Percentiles rank a stretch among this genome's conserved stretches.
Conservation (phyloP, 345 rosid genomes). For the Syzygium grande region DNA sequence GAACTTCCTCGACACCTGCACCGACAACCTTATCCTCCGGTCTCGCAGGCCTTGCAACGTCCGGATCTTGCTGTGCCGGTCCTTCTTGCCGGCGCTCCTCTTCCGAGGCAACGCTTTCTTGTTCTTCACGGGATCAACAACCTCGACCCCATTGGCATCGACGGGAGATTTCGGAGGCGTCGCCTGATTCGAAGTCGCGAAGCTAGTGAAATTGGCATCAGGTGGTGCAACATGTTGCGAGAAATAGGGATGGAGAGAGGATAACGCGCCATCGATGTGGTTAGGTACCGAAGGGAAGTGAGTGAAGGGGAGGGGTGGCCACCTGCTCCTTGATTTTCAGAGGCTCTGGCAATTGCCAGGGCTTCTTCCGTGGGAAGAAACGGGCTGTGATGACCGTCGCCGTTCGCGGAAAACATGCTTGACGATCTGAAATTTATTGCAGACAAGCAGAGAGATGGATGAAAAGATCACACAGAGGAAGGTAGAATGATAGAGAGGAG, state of each 20-base stretch:
- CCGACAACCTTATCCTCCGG: slow-evolving; percentile 66
- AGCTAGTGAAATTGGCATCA: neutral
- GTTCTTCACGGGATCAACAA: neutral
- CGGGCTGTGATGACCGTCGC: neutral
- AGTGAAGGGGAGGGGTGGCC: slow-evolving; percentile 8
- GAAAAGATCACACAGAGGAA: neutral
- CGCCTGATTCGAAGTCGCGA: neutral
- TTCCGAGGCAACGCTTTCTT: slow-evolving; percentile 7
- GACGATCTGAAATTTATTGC: neutral
- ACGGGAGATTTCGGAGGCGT: neutral
- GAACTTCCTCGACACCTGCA: slow-evolving; percentile 59
- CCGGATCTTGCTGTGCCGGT: slow-evolving; percentile 76
- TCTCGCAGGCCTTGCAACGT: slow-evolving; percentile 72
- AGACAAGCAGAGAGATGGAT: neutral
- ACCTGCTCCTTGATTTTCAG: neutral
- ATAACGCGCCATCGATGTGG: neutral
- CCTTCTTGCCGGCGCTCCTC: slow-evolving; percentile 40
- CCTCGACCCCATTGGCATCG: neutral
- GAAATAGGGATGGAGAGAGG: neutral
- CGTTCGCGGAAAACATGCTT: neutral
- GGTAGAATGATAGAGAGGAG: neutral
- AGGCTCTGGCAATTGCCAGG: neutral
- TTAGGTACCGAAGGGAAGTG: slow-evolving; percentile 12
- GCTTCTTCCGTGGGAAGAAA: neutral
- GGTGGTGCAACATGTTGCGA: neutral